A percentile compares a stretch with the other conserved stretches of the same genome.
Conservation (phyloP, 768 basidiomycete species). For the Floccularia luteovirens region DNA sequence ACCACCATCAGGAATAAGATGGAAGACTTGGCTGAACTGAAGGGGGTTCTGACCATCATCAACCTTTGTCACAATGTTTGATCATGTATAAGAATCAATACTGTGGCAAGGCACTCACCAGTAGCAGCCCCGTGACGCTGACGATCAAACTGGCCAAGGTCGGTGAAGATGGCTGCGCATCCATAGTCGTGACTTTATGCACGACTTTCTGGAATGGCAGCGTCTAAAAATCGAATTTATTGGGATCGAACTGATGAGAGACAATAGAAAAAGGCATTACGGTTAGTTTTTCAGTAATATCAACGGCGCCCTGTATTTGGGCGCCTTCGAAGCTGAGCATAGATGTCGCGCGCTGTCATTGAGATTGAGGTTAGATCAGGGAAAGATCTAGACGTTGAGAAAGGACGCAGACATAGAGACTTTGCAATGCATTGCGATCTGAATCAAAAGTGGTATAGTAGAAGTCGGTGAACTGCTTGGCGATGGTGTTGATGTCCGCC, state of each 20-base stretch:
- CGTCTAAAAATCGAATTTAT: conserved; percentile 26
- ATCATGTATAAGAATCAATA: conserved; percentile 3
- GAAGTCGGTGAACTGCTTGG: conserved; percentile 71
- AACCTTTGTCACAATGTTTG: conserved; percentile 43
- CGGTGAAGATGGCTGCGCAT: conserved; percentile 79
- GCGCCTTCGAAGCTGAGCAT: conserved; percentile 81
- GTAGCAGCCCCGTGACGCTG: conserved; percentile 80
- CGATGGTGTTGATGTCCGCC: conserved; percentile 70
- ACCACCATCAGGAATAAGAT: conserved; percentile 67
- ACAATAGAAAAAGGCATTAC: conserved; percentile 28
- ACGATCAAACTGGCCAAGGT: conserved; percentile 57
- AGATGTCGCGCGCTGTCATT: conserved; percentile 59
- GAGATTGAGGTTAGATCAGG: conserved; percentile 19
- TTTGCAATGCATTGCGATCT: conserved; percentile 42
- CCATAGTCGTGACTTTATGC: conserved; percentile 77
- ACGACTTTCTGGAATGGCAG: conserved; percentile 78
- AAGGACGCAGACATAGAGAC: conserved; percentile 74
- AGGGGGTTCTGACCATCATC: conserved; percentile 78
- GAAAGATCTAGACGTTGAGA: conserved; percentile 5
- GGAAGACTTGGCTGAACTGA: conserved; percentile 90
- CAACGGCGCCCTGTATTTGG: conserved; percentile 42
- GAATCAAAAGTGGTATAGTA: conserved; percentile 80
- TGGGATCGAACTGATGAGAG: neutral
- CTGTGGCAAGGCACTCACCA: conserved; percentile 35
- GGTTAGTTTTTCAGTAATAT: conserved; percentile 67